Base-by-base conservation (phyloP, 1,284 basidiomycete species). In the Prillingera fragicola region DNA sequence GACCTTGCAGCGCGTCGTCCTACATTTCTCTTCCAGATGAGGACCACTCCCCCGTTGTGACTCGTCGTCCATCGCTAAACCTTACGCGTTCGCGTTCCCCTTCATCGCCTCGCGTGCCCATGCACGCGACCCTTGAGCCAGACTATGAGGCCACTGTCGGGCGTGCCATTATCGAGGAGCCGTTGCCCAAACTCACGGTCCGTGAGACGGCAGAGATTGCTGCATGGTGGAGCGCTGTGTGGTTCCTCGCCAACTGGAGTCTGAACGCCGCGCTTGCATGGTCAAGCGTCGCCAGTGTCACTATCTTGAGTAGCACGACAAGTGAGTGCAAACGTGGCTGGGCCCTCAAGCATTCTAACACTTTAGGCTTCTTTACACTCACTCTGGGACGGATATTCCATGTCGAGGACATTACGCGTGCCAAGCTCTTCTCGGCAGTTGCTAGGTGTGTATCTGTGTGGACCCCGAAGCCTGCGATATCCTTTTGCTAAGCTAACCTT, bases 161-260 rank as follows among this genome's bases (percentile, higher is more conserved):
- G 27, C 27, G n/a, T 10, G 10, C 27, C 27, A n/a, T n/a, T 15
- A 21, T n/a, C 21, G 14, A 19, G 21, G 6, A 8, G 25, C 52
- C 44, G 3, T 38, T 57, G 22, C 55, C 54, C 13, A 59, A 55
- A 38, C 71, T 95, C 38, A 85, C 81, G 1, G 73, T 75, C 2
- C 65, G 64, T 31, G 82, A 94, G 69, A 95, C 90, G 0, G 82
- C 82, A 5, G 71, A 78, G 33, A 75, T 95, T 10, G 87, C 90
- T 1, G 74, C 80, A 3, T 72, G 77, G 48, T 95, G 94, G 69
- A 87, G 83, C 60, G 74, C 87, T 41, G 74, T 90, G 34, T 91
- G 88, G 89, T 94, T 95, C 60, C 75, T 83, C 31, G 91, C 91
- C 15, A 95, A 95, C 63, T 95, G 89, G 87, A 71, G 81, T 7